Evolutionary conservation across 495 filamentous ascomycete species (phyloP).

Genomic region (Penicillium waksmanii): DNA sequence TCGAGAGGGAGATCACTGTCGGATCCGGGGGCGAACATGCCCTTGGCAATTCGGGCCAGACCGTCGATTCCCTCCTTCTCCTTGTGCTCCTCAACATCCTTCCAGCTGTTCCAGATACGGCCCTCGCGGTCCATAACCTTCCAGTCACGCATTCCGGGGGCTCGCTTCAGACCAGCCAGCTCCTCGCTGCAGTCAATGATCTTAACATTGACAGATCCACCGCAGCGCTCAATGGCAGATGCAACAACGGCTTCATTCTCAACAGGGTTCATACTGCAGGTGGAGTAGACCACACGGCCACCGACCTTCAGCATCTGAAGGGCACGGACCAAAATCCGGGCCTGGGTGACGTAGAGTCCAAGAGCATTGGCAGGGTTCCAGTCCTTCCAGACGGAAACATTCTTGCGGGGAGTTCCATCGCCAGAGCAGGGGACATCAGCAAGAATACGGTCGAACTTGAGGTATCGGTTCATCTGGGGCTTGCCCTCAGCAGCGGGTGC

Average conservation of each 20-base stretch:
- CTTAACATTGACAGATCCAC: slow-evolving; percentile 77
- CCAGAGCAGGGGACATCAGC: slow-evolving; percentile 97
- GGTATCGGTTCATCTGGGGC: slow-evolving; percentile 64
- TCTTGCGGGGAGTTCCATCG: slow-evolving; percentile 92
- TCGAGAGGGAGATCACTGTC: slow-evolving; percentile 74
- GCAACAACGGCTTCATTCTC: slow-evolving; percentile 96
- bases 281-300: slow-evolving; percentile 93
- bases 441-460: slow-evolving; percentile 95
- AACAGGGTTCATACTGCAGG: slow-evolving; percentile 96
- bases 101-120: slow-evolving; percentile 73
- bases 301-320: slow-evolving; percentile 97
- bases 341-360: slow-evolving; percentile 81
- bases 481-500: slow-evolving; percentile 51
- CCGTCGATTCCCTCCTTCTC: slow-evolving; percentile 58
- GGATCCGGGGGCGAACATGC: slow-evolving; percentile 79
- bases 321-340: slow-evolving; percentile 87
- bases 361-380: slow-evolving; percentile 85
- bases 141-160: slow-evolving; percentile 74
- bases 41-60: slow-evolving; percentile 66
- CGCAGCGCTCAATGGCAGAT: slow-evolving; percentile 84
- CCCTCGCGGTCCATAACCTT: slow-evolving; percentile 84
- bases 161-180: slow-evolving; percentile 75
- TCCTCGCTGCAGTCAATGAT: slow-evolving; percentile 80
- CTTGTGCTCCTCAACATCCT: slow-evolving; percentile 71
- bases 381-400: slow-evolving; percentile 88